Evolutionary conservation across 768 basidiomycete genomes (phyloP), one percentile per base, ranked within the genome.

Genomic region (Rhizopogon vulgaris): DNA sequence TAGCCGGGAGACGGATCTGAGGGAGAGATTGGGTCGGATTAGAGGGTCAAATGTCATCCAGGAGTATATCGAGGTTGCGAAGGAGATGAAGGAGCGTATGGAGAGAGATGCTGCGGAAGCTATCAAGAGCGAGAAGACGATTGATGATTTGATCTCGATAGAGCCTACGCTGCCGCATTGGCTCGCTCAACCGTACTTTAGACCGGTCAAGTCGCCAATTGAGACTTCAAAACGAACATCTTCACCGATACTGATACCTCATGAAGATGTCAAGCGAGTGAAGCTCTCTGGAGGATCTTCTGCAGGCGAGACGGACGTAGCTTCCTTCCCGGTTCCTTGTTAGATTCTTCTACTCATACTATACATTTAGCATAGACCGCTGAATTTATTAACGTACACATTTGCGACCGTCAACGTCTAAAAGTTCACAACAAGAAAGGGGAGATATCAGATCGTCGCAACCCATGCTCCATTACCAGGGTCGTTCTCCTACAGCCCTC

Each of bases 101-200:
- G 76, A 77, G 58, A 76, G 72, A 38, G 85, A 80, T 56, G 80
- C 73, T 10, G 67, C 69, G 40, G 74, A 63, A 1, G 54, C 27
- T 5, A 28, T 32, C 69, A 64, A 14, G 18, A 65, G 61, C 43
- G 65, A 54, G 24, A 56, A 59, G 32, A 38, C 67, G 0, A 27
- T 68, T 14, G 69, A 72, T 47, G 73, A 73, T 32, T 54, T 79
- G 22, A 61, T 77, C 36, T 64, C 55, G 17, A 47, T 74, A 2
- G 79, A 84, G 25, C 63, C 71, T 3, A 60, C 56, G 0, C 67
- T 89, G 6, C 87, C 87, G 0, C 77, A 82, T 58, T 90, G 85
- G 80, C 72, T 85, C 18, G 78, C 79, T 11, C 88, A 91, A 62
- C 87, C 88, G 1, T 82, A 86, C 58, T 75, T 86, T 56, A 43